Conservation (phyloP, 2,329 filamentous ascomycete species). For the Aureobasidium sp. region DNA sequence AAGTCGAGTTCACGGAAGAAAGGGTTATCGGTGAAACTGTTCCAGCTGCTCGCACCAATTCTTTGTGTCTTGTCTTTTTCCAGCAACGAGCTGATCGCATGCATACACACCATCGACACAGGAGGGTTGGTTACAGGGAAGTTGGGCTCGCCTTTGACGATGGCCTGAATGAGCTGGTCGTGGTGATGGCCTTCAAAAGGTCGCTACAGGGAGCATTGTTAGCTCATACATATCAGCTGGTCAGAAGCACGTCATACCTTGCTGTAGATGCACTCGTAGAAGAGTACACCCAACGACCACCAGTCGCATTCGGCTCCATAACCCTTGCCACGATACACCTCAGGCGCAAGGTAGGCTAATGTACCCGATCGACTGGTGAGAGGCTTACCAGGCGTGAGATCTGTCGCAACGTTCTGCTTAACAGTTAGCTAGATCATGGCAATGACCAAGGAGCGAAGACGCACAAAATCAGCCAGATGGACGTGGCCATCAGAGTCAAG, state of each 20-base stretch:
- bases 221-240: neutral
- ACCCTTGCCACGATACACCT: slow-evolving; percentile 85
- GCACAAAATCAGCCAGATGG: slow-evolving; percentile 93
- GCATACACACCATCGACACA: slow-evolving; percentile 79
- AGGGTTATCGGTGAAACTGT: slow-evolving; percentile 77
- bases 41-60: slow-evolving; percentile 74
- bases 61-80: slow-evolving; percentile 72
- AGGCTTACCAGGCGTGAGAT: slow-evolving; percentile 73
- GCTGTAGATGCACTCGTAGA: slow-evolving; percentile 99
- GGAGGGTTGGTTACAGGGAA: slow-evolving; percentile 90
- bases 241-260: slow-evolving; percentile 55
- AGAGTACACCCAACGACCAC: slow-evolving; percentile 98
- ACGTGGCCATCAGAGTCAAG: slow-evolving; percentile 87
- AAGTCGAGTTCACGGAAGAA: slow-evolving; percentile 90
- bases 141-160: slow-evolving; percentile 72
- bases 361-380: slow-evolving; percentile 96
- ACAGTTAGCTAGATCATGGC: neutral
- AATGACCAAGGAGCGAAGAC: slow-evolving; percentile 26
- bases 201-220: slow-evolving; percentile 48
- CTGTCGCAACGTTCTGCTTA: slow-evolving; percentile 84
- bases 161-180: slow-evolving; percentile 68
- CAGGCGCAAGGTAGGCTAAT: slow-evolving; percentile 87
- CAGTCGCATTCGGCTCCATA: slow-evolving; percentile 90
- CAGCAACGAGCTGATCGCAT: slow-evolving; percentile 77
- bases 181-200: slow-evolving; percentile 90